Base-by-base conservation (phyloP, 495 filamentous ascomycete genomes). In the Hypoxylon lenormandii region DNA sequence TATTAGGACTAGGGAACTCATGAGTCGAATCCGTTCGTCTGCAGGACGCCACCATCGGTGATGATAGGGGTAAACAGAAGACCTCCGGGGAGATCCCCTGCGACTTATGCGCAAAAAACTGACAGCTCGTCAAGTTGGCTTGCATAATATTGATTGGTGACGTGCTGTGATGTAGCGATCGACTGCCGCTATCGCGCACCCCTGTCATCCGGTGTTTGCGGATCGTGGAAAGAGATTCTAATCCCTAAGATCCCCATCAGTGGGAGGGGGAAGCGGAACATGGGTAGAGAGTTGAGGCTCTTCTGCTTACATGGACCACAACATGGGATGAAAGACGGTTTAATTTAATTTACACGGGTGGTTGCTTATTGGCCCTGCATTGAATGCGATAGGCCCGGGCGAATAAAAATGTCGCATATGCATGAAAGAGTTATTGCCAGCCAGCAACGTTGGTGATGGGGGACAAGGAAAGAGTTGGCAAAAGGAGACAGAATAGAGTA, bases 141-240 rank as follows among this genome's bases (percentile, higher is more conserved):
- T 70, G 60, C 60, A 65, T 70, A 61, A 61, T 61, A 70, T 70
- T 70, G 61, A 11, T 12, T 57, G 5, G 33, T 53, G 53, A 53
- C 36, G 40, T 60, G 21, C 13, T 54, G 52, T 62, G 42, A 59
- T 69, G 53, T 23, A 51, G 12, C 33, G 33, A 45, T 56, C 18
- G 36, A 64, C 26, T 23, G 19, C 56, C 49, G 19, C 28, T 45
- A 58, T 63, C 46, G 38, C 30, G 52, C 19, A 63, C 19, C 38
- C 46, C 45, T 36, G 38, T 16, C 13, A 5, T 36, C 21, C 13
- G 56, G 48, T 18, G n/a, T 37, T 37, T 22, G 30, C 51, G 46
- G 46, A 49, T 49, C 46, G 12, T 47, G 11, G 21, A 5, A 12
- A 30, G 46, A 12, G 8, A 53, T 28, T 46, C 23, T 23, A 38